A percentile compares a stretch with the other conserved stretches of the same genome.
Conservation (phyloP, 1,284 basidiomycete species). For the Ceraceosorus guamensis region DNA sequence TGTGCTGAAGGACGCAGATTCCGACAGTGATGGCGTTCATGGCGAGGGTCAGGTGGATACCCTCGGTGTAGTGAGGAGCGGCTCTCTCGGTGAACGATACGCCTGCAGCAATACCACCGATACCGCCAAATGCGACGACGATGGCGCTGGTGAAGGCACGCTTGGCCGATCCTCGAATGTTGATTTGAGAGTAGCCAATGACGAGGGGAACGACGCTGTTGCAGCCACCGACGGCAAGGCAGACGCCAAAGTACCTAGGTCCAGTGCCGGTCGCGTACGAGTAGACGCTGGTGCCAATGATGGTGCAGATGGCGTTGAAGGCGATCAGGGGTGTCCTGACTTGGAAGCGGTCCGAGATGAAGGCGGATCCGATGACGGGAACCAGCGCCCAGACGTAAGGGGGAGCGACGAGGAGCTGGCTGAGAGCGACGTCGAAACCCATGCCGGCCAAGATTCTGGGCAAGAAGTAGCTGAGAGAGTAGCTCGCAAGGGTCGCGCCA, state of each 20-base stretch:
- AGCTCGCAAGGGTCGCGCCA: conserved; percentile 29
- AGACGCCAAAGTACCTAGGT: conserved; percentile 49
- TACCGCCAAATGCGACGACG: conserved; percentile 49
- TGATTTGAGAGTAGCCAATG: conserved; percentile 41
- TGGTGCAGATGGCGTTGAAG: conserved; percentile 43
- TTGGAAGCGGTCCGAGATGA: conserved; percentile 47
- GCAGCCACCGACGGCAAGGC: conserved; percentile 49
- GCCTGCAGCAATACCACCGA: conserved; percentile 52
- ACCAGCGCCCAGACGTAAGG: conserved; percentile 45
- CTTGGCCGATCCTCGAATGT: conserved; percentile 51
- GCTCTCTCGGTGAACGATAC: conserved; percentile 41
- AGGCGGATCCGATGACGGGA: conserved; percentile 40
- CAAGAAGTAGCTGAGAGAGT: conserved; percentile 47
- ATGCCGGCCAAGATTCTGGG: conserved; percentile 50
- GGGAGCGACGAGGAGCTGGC: conserved; percentile 49
- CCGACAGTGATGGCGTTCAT: conserved; percentile 29
- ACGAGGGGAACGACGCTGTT: conserved; percentile 38
- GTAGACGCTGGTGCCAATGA: conserved; percentile 49
- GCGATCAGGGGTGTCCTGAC: conserved; percentile 48
- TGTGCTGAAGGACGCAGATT: conserved; percentile 18
- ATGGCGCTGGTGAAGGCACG: conserved; percentile 48
- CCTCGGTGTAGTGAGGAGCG: conserved; percentile 33
- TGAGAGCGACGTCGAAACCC: conserved; percentile 44
- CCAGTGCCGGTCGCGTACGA: conserved; percentile 36
- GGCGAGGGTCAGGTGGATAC: conserved; percentile 31